Evolutionary conservation across 139 green algal species (phyloP).

Genomic region (Gonium pectorale): DNA sequence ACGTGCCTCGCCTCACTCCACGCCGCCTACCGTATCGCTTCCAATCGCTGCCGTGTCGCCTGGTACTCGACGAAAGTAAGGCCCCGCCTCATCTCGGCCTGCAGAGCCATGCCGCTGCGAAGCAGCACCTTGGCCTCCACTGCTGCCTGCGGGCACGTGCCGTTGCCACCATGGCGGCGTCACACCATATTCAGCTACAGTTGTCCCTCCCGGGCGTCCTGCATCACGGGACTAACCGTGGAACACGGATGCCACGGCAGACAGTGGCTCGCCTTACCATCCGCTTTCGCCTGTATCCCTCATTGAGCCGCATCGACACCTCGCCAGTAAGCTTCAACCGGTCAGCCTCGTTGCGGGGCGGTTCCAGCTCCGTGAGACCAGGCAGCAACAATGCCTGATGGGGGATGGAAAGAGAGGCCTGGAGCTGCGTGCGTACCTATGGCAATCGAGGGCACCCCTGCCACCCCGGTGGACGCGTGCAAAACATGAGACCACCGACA

Average conservation of each 20-base stretch:
- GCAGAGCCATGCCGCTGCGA: not conserved
- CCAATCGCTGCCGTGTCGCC: not conserved
- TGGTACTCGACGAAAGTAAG: not conserved
- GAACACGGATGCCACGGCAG: too few species aligned
- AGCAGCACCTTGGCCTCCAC: not conserved
- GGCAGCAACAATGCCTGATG: conserved; percentile 26
- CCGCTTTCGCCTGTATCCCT: not conserved
- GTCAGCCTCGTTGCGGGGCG: not conserved
- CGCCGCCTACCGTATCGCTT: conserved; percentile 20
- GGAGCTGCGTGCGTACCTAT: too few species aligned
- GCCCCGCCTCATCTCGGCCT: not conserved
- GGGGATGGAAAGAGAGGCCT: too few species aligned
- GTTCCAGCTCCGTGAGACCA: not conserved
- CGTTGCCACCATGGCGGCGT: too few species aligned
- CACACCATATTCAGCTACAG: too few species aligned
- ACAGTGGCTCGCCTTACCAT: not conserved
- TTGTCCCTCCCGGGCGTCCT: too few species aligned
- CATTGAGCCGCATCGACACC: not conserved
- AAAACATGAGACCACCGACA: too few species aligned
- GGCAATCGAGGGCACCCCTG: too few species aligned
- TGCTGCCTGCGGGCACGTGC: conserved; percentile 4
- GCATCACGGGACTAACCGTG: too few species aligned
- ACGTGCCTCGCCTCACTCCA: too few species aligned
- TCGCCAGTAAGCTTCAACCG: not conserved
- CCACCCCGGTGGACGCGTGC: too few species aligned